These are phyloP conservation scores for Pseudocohnilembus persalinus DNA, from an alignment of 169 alveolate species.

Conservation along the genomic window DNA sequence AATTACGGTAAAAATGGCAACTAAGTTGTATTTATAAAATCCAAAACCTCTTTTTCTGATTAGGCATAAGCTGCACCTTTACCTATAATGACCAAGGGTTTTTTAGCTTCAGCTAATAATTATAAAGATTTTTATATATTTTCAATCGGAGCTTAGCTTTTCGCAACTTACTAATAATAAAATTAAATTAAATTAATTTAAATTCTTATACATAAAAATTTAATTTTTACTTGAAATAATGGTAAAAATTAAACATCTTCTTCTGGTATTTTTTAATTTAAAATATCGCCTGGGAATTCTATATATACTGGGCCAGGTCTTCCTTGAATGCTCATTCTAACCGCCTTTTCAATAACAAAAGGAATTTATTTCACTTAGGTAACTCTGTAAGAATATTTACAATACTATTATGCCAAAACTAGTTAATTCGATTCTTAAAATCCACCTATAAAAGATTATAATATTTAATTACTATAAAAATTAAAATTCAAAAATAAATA, in stretches of 20 bases:
- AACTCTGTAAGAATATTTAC: conserved; percentile 58
- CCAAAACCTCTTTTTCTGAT: conserved; percentile 60
- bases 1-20: conserved; percentile 67
- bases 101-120: conserved; percentile 50
- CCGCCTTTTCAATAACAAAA: conserved; percentile 62
- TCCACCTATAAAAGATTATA: conserved; percentile 38
- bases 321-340: conserved; percentile 59
- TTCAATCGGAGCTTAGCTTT: conserved; percentile 35
- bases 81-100: conserved; percentile 71
- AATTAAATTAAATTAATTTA: neutral
- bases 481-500: too few species aligned
- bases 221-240: neutral
- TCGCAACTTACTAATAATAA: conserved; percentile 29
- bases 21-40: conserved; percentile 43
- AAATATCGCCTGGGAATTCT: conserved; percentile 72
- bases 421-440: conserved; percentile 69
- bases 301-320: conserved; percentile 80
- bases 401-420: conserved; percentile 49
- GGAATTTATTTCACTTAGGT: conserved; percentile 56
- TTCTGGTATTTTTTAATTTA: conserved; percentile 39
- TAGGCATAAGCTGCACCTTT: conserved; percentile 56
- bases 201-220: neutral
- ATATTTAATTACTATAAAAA: too few species aligned
- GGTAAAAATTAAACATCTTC: conserved; percentile 15
- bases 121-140: conserved; percentile 24